These are phyloP conservation scores for Dissophora globulifera DNA, from an alignment of 192 early-diverging fungal genomes.

Conservation along the genomic window DNA sequence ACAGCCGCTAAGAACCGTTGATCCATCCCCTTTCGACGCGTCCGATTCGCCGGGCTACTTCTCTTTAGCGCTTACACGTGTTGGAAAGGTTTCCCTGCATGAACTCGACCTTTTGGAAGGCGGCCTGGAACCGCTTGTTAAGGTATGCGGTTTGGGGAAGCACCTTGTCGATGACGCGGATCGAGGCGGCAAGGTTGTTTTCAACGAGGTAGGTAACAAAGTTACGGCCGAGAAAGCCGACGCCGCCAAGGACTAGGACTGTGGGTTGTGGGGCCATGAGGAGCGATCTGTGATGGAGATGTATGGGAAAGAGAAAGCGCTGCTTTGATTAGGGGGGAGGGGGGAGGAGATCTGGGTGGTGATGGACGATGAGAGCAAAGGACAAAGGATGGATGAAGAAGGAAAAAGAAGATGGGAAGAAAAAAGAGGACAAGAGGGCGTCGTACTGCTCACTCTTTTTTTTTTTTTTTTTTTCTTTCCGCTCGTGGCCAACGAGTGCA, in stretches of 20 bases:
- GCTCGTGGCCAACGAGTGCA: too few species aligned
- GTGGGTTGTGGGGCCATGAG: conserved; percentile 59
- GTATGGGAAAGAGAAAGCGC: not conserved
- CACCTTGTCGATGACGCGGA: conserved; percentile 86
- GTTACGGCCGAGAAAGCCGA: conserved; percentile 88
- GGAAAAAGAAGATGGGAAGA: too few species aligned
- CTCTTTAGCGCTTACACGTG: conserved; percentile 63
- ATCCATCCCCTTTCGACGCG: too few species aligned
- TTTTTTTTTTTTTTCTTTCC: too few species aligned
- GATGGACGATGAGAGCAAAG: too few species aligned
- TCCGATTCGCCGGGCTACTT: too few species aligned
- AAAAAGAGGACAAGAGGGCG: too few species aligned
- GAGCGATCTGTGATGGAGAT: not conserved
- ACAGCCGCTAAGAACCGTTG: too few species aligned
- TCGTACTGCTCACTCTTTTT: too few species aligned
- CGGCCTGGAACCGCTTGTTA: conserved; percentile 65
- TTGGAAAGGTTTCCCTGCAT: conserved; percentile 82
- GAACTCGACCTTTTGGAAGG: conserved; percentile 82
- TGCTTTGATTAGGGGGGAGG: not conserved
- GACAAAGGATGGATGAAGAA: too few species aligned
- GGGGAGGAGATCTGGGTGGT: not conserved
- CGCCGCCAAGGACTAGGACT: conserved; percentile 84
- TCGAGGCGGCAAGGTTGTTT: conserved; percentile 67
- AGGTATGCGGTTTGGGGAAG: conserved; percentile 85
- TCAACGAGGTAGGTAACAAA: conserved; percentile 76